Conservation (phyloP, 1,139 yeast species). For the Blastobotrys persicus region DNA sequence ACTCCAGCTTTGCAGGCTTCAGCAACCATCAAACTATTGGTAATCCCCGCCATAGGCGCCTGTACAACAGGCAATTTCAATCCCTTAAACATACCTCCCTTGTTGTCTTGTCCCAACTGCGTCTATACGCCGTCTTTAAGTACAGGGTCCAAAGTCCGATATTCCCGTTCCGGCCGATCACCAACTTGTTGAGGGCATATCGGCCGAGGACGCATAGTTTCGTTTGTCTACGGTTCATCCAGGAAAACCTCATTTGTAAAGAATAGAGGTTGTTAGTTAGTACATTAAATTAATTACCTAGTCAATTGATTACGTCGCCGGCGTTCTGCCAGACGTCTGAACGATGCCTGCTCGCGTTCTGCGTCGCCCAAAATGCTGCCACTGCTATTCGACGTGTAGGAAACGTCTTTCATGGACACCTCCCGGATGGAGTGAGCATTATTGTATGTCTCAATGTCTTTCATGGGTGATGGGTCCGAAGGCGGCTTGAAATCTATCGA, state of each 20-base stretch:
- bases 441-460: background rate
- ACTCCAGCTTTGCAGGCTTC: constrained; percentile 45
- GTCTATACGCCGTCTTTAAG: too few relatives aligned
- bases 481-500: constrained; percentile 5
- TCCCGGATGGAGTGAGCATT: constrained; percentile 1
- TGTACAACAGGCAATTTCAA: constrained; percentile 41
- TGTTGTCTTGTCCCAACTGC: background rate
- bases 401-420: constrained; percentile 3
- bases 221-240: too few relatives aligned
- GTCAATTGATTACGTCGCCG: background rate
- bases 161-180: too few relatives aligned
- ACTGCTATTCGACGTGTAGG: constrained; percentile 4
- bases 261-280: too few relatives aligned
- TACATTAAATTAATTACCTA: background rate
- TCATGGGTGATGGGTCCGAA: constrained; percentile 5
- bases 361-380: constrained; percentile 11
- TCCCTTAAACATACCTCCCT: background rate
- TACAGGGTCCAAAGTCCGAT: too few relatives aligned
- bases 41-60: constrained; percentile 53
- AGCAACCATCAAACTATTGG: constrained; percentile 43
- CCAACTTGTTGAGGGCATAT: too few relatives aligned
- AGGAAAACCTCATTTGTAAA: too few relatives aligned
- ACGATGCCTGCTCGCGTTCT: constrained; percentile 8
- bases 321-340: background rate
- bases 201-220: too few relatives aligned